These are phyloP conservation scores for Lasiodiplodia sp. DNA, from an alignment of 2,329 filamentous ascomycete genomes.

Conservation along the genomic window DNA sequence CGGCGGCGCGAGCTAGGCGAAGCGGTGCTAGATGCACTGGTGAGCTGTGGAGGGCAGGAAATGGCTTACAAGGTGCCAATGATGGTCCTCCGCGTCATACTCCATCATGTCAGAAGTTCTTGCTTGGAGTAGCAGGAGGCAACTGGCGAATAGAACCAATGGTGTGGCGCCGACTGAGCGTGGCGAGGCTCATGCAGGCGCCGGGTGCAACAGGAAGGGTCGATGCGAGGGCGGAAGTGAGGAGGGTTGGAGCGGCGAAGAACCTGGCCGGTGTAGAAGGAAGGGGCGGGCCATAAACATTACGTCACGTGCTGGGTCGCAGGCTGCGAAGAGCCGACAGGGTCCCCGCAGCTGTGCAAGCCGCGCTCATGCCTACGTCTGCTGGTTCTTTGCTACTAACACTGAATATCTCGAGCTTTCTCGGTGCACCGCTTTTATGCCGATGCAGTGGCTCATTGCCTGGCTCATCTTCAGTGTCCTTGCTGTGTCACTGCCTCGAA, in stretches of 20 bases:
- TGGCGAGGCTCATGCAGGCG: not conserved
- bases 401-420: not conserved
- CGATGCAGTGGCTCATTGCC: not conserved
- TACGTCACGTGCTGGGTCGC: not conserved
- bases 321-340: not conserved
- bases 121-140: not conserved
- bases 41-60: not conserved
- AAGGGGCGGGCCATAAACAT: not conserved
- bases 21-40: not conserved
- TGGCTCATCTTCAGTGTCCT: not conserved
- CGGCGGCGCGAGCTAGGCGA: not conserved
- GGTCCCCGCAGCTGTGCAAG: too few species aligned
- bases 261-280: not conserved
- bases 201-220: not conserved
- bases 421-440: not conserved
- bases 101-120: not conserved
- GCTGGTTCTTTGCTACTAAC: not conserved
- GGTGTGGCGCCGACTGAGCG: not conserved
- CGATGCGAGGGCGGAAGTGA: not conserved
- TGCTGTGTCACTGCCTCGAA: not conserved
- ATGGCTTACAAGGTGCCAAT: not conserved
- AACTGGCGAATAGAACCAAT: not conserved
- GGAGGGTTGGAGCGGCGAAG: not conserved
- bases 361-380: too few species aligned
- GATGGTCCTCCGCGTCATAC: not conserved